phyloP scores from a whole-genome alignment of 2,329 filamentous ascomycete species.

The Alternaria alternata region DNA sequence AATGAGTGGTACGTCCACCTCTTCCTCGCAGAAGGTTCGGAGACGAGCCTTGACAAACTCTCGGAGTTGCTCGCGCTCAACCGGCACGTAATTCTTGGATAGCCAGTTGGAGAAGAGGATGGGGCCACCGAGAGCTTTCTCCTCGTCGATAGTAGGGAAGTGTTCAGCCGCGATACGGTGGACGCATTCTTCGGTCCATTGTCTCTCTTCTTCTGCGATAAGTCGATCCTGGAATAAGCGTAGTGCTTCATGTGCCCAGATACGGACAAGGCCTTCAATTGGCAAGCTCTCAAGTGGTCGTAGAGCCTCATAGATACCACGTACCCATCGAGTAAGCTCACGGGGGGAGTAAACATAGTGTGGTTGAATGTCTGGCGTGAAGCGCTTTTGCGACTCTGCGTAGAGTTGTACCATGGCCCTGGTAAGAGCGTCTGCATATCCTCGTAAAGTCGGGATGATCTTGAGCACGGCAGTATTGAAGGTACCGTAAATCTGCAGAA shows the following conservation, averaged over 20 bases:
- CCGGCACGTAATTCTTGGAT: slow-evolving; percentile 97
- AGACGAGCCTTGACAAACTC: slow-evolving; percentile 98
- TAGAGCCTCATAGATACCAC: slow-evolving; percentile 96
- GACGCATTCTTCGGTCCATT: slow-evolving; percentile 92
- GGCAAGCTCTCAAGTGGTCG: slow-evolving; percentile 86
- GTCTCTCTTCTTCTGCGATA: slow-evolving; percentile 89
- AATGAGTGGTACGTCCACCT: slow-evolving; percentile 97
- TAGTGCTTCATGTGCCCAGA: slow-evolving; percentile 97
- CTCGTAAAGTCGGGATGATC: slow-evolving; percentile 92
- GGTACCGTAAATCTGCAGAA: slow-evolving; percentile 97
- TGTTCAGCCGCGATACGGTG: slow-evolving; percentile 85
- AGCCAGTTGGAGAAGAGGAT: slow-evolving; percentile 99
- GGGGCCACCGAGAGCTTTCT: slow-evolving; percentile 86
- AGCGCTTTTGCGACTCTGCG: slow-evolving; percentile 89
- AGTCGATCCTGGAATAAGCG: slow-evolving; percentile 97
- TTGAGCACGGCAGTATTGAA: slow-evolving; percentile 97
- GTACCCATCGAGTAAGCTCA: slow-evolving; percentile 97
- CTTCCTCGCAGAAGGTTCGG: slow-evolving; percentile 98
- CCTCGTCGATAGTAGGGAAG: slow-evolving; percentile 95
- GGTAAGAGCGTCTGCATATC: slow-evolving; percentile 91
- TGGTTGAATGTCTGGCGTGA: slow-evolving; percentile 95
- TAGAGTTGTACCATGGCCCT: slow-evolving; percentile 99
- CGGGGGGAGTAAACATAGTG: slow-evolving; percentile 99
- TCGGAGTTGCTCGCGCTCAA: slow-evolving; percentile 91
- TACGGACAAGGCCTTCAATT: slow-evolving; percentile 89